These are phyloP conservation scores for Aspergillus terreus DNA, from an alignment of 2,329 filamentous ascomycete species.

Conservation along the genomic window DNA sequence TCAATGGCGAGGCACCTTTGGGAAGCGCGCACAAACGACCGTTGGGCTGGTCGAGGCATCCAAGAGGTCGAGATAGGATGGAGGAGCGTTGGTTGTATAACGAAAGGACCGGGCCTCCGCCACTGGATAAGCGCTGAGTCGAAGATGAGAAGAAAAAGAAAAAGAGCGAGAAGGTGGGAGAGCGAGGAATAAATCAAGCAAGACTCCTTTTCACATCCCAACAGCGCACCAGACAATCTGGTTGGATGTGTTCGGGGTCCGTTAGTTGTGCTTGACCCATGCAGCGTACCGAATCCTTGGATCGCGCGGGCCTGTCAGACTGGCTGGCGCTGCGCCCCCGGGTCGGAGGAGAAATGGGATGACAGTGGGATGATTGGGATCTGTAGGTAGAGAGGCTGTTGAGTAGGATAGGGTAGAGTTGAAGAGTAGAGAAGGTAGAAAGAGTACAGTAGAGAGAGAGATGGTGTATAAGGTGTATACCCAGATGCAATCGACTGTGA, in stretches of 20 bases:
- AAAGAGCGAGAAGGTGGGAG: background rate
- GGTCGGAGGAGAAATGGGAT: constrained; percentile 1
- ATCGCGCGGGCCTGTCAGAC: constrained; percentile 15
- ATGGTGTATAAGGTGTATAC: too few species aligned
- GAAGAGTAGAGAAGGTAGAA: too few species aligned
- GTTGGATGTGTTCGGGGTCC: constrained; percentile 16
- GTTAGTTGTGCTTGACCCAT: constrained; percentile 21
- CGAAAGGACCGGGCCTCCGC: background rate
- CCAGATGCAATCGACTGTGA: too few species aligned
- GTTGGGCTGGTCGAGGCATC: background rate
- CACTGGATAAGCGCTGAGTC: background rate
- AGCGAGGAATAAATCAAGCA: constrained; percentile 1
- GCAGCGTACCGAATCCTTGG: constrained; percentile 23
- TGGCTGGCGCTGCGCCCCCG: constrained; percentile 18
- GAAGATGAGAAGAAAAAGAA: constrained; percentile 2
- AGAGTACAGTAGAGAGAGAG: too few species aligned
- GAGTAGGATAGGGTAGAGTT: too few species aligned
- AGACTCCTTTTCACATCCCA: constrained; percentile 13
- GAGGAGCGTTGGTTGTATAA: background rate
- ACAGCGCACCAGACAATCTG: constrained; percentile 16
- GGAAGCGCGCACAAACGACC: background rate
- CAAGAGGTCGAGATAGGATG: background rate
- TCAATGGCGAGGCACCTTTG: background rate
- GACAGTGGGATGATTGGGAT: too few species aligned
- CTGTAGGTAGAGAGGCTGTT: too few species aligned